Base-by-base conservation (phyloP, 192 early-diverging fungal species). In the Coemansia umbellata region DNA sequence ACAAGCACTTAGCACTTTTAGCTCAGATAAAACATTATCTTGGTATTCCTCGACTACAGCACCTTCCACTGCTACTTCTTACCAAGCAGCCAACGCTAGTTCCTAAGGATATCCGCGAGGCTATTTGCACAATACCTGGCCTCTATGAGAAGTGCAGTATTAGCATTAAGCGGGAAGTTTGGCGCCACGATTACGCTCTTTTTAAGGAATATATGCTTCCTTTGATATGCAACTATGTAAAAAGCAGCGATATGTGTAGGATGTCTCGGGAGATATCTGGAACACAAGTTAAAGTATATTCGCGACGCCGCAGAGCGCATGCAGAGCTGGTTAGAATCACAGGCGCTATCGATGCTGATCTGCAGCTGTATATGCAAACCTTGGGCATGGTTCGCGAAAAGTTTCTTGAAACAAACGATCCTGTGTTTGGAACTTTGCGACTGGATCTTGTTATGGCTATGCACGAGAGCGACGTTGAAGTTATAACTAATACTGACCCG, bases 281-380 rank as follows among this genome's bases (percentile, higher is more conserved):
- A 43, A 17, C 14, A 11, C n/a, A 22, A 1, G 50, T 49, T 6
- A 53, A 36, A 28, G 21, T 23, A 11, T 50, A 18, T 24, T 31
- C 67, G 9, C 7, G 17, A 2, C 36, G 44, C 19, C 58, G 62
- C 24, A 27, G 69, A 18, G 31, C 52, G 21, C 47, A 45, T 55
- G 18, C 35, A 26, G 54, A 50, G 17, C 52, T 75, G 1, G 35
- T 28, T 5, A 56, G 50, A 2, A 67, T 75, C 19, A 40, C 43
- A 14, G 37, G 32, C 27, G 65, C 72, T 8, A 60, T 75, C 42
- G 65, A 43, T 8, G 43, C 40, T 1, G 53, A 64, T 17, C 33
- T 75, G 23, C 44, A 58, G 43, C 60, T 75, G 3, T 75, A 75
- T 44, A 75, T 60, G 60, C 61, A 50, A 27, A 55, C 53, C 27